Evolutionary conservation across 129 eudicot genomes (phyloP), one percentile per base, ranked within the genome.

Genomic region (Flaveria robusta): DNA sequence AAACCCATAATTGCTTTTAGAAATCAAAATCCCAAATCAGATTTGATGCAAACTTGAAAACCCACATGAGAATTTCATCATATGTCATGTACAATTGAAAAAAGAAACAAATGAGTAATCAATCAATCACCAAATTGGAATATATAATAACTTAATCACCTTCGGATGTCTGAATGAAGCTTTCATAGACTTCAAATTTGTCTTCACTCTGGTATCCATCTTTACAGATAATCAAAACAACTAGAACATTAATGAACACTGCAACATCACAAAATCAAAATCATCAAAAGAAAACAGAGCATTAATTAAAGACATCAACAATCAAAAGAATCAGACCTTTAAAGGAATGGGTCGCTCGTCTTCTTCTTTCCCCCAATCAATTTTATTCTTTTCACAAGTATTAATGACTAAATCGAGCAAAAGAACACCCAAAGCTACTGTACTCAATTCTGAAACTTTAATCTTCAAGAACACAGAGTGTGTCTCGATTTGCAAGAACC

Each of bases 181-280:
- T 84, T 81, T 89, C 85, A 86, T 74, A 58, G 89, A 72, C 68
- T 83, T 78, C 81, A 85, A 51, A 72, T 76, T 87, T 23, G 83
- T 84, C 78, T 85, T 68, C 3, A 55, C 82, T 82, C 73, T 90
- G 24, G 87, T 82, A 80, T 87, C 88, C 92, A 90, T 87, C 79
- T 79, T 71, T 81, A 42, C 10, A 41, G 11, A 62, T 60, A 29
- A 58, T 56, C 49, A 62, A 74, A 79, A 39, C 62, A 41, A 19
- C 19, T 18, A 8, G 12, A 67, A 64, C 69, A 64, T 66, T 29
- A 86, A 81, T 76, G 68, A 69, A 75, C 83, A 74, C 86, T 76
- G 88, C 84, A 74, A 75, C 67, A 43, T 69, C 39, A 26, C 11
- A 69, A 60, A 27, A 71, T 64, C 64, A 62, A 81, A 69, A 45